phyloP scores from a whole-genome alignment of 2,329 filamentous ascomycete genomes.

The Plenodomus tracheiphilus region DNA sequence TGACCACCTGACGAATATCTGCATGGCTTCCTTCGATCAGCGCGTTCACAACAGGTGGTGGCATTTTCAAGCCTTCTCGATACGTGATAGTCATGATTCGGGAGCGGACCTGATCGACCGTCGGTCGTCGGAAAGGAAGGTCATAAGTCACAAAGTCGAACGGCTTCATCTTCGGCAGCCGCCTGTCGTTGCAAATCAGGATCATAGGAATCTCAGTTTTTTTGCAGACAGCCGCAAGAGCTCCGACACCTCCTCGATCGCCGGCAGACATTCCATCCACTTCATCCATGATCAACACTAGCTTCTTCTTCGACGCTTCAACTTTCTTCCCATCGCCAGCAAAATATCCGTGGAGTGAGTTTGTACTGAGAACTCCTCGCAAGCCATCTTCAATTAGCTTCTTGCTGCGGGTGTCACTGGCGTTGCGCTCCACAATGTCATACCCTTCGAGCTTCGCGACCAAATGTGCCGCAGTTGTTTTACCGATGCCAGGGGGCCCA shows the following conservation, averaged over 20 bases:
- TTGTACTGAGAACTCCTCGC: slow-evolving; percentile 91
- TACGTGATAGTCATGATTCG: slow-evolving; percentile 95
- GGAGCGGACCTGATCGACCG: slow-evolving; percentile 85
- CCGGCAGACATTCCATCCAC: slow-evolving; percentile 98
- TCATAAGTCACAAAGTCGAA: slow-evolving; percentile 88
- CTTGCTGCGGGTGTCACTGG: slow-evolving; percentile 94
- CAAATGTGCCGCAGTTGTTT: slow-evolving; percentile 94
- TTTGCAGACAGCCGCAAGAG: slow-evolving; percentile 90
- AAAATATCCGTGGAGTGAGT: slow-evolving; percentile 88
- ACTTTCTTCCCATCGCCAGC: slow-evolving; percentile 80
- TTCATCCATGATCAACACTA: slow-evolving; percentile 97
- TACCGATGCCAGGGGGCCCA: slow-evolving; percentile 93
- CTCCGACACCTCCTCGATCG: slow-evolving; percentile 92
- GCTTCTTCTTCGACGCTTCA: slow-evolving; percentile 82
- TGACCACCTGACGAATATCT: slow-evolving; percentile 96
- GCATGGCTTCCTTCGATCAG: slow-evolving; percentile 94
- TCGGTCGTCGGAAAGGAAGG: slow-evolving; percentile 84
- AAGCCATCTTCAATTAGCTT: slow-evolving; percentile 88
- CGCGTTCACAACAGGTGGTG: slow-evolving; percentile 81
- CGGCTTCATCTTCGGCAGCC: slow-evolving; percentile 94
- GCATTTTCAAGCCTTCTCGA: slow-evolving; percentile 85
- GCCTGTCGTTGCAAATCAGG: slow-evolving; percentile 95
- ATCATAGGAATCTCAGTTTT: slow-evolving; percentile 95
- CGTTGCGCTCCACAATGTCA: slow-evolving; percentile 92
- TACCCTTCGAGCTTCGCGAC: slow-evolving; percentile 92